Percentiles rank a stretch among this genome's conserved stretches.
phyloP scores from a whole-genome alignment of 2,329 filamentous ascomycete species.

The Aspergillus unguis region DNA sequence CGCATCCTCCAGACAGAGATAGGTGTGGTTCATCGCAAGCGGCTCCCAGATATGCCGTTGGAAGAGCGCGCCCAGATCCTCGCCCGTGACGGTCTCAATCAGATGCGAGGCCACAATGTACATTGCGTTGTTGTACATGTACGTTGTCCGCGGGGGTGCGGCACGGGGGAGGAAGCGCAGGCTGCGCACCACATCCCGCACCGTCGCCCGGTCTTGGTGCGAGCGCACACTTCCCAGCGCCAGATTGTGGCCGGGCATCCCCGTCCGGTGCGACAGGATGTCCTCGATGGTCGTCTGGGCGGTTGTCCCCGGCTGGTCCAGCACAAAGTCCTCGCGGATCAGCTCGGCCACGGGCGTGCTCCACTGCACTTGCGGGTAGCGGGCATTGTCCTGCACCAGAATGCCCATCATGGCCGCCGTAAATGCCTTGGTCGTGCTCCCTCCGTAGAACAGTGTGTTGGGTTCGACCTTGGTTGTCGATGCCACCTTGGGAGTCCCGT shows the following conservation, averaged over 20 bases:
- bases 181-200: conserved; percentile 36
- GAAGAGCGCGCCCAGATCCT: conserved; percentile 32
- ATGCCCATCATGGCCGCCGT: conserved; percentile 51
- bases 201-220: neutral
- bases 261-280: conserved; percentile 30
- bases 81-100: conserved; percentile 43
- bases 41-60: conserved; percentile 37
- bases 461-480: conserved; percentile 41
- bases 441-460: conserved; percentile 55
- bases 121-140: conserved; percentile 55
- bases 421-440: conserved; percentile 57
- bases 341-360: conserved; percentile 33
- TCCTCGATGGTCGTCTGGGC: conserved; percentile 29
- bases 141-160: conserved; percentile 41
- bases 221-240: too few species aligned
- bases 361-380: conserved; percentile 32
- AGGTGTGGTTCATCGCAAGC: conserved; percentile 42
- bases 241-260: conserved; percentile 26
- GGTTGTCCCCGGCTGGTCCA: conserved; percentile 22
- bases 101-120: conserved; percentile 48
- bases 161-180: conserved; percentile 46
- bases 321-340: conserved; percentile 29
- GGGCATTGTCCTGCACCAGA: conserved; percentile 25
- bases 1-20: conserved; percentile 35
- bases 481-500: conserved; percentile 35